Evolutionary conservation across 225 moss, liverwort and hornwort genomes (phyloP).

Genomic region (Pleurozium schreberi): DNA sequence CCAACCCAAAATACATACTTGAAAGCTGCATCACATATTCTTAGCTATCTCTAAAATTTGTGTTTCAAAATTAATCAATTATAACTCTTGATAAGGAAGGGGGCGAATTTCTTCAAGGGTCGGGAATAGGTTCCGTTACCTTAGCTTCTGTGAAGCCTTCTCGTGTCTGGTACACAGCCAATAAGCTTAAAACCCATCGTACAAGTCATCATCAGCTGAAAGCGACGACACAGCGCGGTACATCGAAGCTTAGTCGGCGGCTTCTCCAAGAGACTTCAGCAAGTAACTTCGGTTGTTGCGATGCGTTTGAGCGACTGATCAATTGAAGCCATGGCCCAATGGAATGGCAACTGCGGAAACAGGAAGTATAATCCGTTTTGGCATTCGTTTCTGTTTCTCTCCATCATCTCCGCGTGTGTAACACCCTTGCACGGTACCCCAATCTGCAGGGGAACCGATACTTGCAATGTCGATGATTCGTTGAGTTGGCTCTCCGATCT

Average conservation of each 20-base stretch:
- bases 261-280: neutral
- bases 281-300: neutral
- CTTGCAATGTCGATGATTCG: neutral
- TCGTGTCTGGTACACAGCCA: neutral
- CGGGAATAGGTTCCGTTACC: neutral
- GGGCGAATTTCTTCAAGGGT: no score
- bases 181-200: neutral
- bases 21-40: no score
- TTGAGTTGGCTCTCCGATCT: neutral
- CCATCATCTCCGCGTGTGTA: neutral
- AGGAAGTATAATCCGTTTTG: neutral
- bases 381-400: neutral
- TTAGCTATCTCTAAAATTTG: no score
- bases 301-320: neutral
- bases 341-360: neutral
- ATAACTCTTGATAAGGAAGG: no score
- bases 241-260: neutral
- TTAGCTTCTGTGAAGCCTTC: neutral
- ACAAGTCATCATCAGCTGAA: neutral
- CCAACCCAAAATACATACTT: no score
- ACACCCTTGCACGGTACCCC: neutral
- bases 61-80: no score
- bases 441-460: neutral
- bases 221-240: neutral
- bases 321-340: neutral